These are phyloP conservation scores for Aspergillus sparsus DNA, from an alignment of 495 filamentous ascomycete genomes.

Conservation along the genomic window DNA sequence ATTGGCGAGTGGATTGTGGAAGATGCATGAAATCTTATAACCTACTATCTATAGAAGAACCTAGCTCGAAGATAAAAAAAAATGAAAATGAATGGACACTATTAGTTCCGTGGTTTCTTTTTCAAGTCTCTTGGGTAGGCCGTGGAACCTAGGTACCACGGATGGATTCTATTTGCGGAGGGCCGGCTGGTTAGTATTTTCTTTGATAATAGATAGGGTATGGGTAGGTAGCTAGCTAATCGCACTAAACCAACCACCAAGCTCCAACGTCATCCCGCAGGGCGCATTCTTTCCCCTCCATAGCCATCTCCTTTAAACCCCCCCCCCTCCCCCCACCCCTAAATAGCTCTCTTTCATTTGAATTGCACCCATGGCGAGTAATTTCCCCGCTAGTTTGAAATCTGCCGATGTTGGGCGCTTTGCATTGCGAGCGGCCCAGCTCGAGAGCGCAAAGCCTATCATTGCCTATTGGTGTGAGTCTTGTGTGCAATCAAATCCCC, in stretches of 20 bases:
- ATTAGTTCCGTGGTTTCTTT: too few relatives aligned
- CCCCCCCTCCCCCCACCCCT: constrained; percentile 5
- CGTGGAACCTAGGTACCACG: too few relatives aligned
- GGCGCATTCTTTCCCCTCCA: too few relatives aligned
- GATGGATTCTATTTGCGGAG: too few relatives aligned
- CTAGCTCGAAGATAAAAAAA: too few relatives aligned
- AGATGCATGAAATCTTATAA: constrained; percentile 29
- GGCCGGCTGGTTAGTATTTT: not conserved
- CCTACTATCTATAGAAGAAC: not conserved
- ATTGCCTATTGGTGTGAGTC: constrained; percentile 92
- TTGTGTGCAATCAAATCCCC: constrained; percentile 7
- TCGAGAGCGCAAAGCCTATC: constrained; percentile 81
- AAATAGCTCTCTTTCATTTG: constrained; percentile 1
- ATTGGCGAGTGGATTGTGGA: constrained; percentile 58
- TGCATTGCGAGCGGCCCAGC: constrained; percentile 76
- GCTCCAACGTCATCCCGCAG: constrained; percentile 28
- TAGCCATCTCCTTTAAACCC: constrained; percentile 2
- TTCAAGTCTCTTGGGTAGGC: too few relatives aligned
- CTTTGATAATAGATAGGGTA: not conserved
- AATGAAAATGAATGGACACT: too few relatives aligned
- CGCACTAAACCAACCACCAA: constrained; percentile 6
- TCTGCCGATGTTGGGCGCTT: constrained; percentile 77
- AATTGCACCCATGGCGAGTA: constrained; percentile 60
- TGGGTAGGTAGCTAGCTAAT: constrained; percentile 5
- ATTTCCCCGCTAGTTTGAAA: constrained; percentile 73